phyloP scores from a whole-genome alignment of 352 stramenopile genomes.

The Pythium pectinolyticum region DNA sequence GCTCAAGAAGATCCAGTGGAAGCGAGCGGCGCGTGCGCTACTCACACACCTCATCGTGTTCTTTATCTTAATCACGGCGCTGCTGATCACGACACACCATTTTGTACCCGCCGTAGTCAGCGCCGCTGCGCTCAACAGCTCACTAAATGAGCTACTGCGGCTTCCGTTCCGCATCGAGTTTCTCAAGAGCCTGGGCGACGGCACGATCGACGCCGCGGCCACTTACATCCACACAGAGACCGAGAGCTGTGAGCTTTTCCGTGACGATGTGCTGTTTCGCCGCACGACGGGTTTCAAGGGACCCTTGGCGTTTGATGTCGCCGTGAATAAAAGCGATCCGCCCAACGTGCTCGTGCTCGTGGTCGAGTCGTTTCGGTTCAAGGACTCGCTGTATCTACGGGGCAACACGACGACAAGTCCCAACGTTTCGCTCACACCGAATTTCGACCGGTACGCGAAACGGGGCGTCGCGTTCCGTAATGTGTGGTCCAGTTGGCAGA shows the following conservation, averaged over 20 bases:
- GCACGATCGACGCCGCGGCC: constrained; percentile 1
- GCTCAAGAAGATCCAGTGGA: constrained; percentile 1
- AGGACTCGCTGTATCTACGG: constrained; percentile 53
- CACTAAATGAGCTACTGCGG: constrained; percentile 20
- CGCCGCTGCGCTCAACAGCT: constrained; percentile 13
- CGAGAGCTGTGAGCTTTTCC: constrained; percentile 45
- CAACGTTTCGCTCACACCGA: constrained; percentile 48
- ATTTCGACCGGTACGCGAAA: constrained; percentile 52
- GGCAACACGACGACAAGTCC: constrained; percentile 32
- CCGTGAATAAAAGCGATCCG: constrained; percentile 29
- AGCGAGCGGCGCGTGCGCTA: neutral
- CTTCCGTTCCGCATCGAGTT: constrained; percentile 7
- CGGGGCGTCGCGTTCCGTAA: constrained; percentile 51
- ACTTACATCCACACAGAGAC: constrained; percentile 41
- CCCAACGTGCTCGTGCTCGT: constrained; percentile 56
- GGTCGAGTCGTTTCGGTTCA: constrained; percentile 56
- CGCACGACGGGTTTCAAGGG: constrained; percentile 45
- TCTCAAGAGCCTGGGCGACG: neutral
- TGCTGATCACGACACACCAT: neutral
- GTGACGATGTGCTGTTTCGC: constrained; percentile 41
- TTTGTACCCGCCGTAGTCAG: neutral
- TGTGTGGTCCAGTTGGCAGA: constrained; percentile 61
- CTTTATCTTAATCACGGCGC: neutral
- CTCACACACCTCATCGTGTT: neutral
- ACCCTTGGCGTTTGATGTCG: constrained; percentile 42